Conservation (phyloP, 805 yeast species). For the Teunomyces aglyptinius region DNA sequence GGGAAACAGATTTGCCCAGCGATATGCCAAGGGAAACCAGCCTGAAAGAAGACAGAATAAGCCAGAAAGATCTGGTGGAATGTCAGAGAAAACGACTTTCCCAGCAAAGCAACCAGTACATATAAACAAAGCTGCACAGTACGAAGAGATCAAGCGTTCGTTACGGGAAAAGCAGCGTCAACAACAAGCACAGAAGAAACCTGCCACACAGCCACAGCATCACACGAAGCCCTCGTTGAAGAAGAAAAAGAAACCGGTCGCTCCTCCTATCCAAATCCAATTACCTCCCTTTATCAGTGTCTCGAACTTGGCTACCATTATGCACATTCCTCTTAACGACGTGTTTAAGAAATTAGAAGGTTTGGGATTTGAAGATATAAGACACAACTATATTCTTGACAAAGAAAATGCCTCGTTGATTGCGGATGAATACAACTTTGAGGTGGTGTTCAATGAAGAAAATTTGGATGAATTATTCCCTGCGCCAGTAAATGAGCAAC, state of each 20-base stretch:
- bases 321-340: slow-evolving; percentile 62
- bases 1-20: slow-evolving; percentile 35
- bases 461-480: slow-evolving; percentile 60
- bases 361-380: slow-evolving; percentile 70
- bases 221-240: slow-evolving; percentile 5
- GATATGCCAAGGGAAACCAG: slow-evolving; percentile 13
- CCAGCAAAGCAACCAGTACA: slow-evolving; percentile 1
- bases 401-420: slow-evolving; percentile 81
- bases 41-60: not conserved
- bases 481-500: slow-evolving; percentile 44
- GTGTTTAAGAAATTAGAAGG: slow-evolving; percentile 56
- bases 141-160: slow-evolving; percentile 17
- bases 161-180: slow-evolving; percentile 16
- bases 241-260: slow-evolving; percentile 8
- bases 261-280: slow-evolving; percentile 27
- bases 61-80: not conserved
- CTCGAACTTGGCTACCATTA: slow-evolving; percentile 69
- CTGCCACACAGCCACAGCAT: slow-evolving; percentile 5
- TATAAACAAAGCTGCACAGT: slow-evolving; percentile 8
- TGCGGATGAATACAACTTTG: slow-evolving; percentile 85
- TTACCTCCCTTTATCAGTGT: slow-evolving; percentile 81
- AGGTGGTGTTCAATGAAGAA: slow-evolving; percentile 54
- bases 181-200: slow-evolving; percentile 9
- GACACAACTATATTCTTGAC: slow-evolving; percentile 79
- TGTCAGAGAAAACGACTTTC: not conserved